Base-by-base conservation (phyloP, 352 stramenopile species). In the Phytopythium delawarense region DNA sequence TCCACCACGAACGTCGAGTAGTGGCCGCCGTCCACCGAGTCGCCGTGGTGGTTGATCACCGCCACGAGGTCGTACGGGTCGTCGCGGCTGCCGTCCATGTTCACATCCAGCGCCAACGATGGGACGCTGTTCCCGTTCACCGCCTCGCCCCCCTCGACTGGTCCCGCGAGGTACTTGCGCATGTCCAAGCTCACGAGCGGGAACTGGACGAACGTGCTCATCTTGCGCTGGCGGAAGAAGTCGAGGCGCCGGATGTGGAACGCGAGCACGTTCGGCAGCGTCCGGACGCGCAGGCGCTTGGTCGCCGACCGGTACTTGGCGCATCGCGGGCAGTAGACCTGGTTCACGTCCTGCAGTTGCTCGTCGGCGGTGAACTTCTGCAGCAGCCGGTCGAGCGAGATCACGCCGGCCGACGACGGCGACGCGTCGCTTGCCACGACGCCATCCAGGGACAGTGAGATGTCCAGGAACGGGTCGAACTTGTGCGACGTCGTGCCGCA, bases 171-270 rank as follows among this genome's bases (percentile, higher is more conserved):
- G 63, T 67, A 82, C 45, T 66, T 72, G 30, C 65, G 77, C 48
- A 88, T 75, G 40, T 78, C 70, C 28, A 78, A 60, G 0, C 76
- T 59, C 7, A 62, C 63, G 13, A 88, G 66, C 2, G 82, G 82
- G 46, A 91, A 91, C 32, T 67, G 44, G 7, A 91, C 80, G 21
- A 67, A 70, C n/a, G 75, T 62, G 30, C 59, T 52, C 34, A 84
- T 58, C 62, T 92, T 92, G 48, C 74, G 74, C 57, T 89, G 78
- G 18, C 75, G 75, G 59, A 79, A 77, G 39, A 87, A 90, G 57
- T 91, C 84, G 44, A 92, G 67, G 37, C 85, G 85, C 37, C 88
- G 84, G 34, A 94, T 77, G 50, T 94, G 85, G 30, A 94, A 64
- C 13, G 91, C 80, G 7, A 94, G 77, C 45, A 90, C 69, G 34